These are phyloP conservation scores for Mrakia frigida DNA, from an alignment of 768 basidiomycete species.

Conservation along the genomic window DNA sequence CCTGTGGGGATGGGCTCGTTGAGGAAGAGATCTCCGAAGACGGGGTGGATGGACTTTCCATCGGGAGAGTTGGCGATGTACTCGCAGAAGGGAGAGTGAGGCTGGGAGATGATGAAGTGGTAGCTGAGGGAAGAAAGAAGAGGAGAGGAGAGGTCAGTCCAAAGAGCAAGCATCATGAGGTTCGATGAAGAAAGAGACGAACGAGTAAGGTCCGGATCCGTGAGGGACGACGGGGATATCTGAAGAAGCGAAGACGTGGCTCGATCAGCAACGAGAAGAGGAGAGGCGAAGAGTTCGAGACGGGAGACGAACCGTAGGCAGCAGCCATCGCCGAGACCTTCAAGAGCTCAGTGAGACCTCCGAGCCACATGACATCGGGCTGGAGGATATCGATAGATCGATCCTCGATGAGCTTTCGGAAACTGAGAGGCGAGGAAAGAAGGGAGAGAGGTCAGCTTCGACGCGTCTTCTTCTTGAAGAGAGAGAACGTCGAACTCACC, in stretches of 20 bases:
- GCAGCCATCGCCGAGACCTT: constrained; percentile 40
- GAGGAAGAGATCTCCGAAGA: constrained; percentile 49
- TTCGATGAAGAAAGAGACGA: background rate
- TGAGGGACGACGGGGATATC: constrained; percentile 52
- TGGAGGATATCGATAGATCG: constrained; percentile 46
- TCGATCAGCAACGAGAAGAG: background rate
- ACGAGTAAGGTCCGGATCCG: constrained; percentile 50
- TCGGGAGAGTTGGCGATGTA: constrained; percentile 48
- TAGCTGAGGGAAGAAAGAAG: constrained; percentile 34
- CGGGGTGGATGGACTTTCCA: constrained; percentile 47
- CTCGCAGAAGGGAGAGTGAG: constrained; percentile 40
- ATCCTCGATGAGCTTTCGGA: constrained; percentile 47
- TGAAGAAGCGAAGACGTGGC: background rate
- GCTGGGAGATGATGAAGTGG: constrained; percentile 50
- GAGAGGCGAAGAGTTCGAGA: too few relatives aligned
- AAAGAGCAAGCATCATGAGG: too few relatives aligned
- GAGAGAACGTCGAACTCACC: background rate
- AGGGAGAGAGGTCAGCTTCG: background rate
- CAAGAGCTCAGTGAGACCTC: constrained; percentile 45
- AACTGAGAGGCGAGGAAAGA: constrained; percentile 34
- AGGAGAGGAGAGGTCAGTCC: background rate
- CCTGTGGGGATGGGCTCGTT: constrained; percentile 48
- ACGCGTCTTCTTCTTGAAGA: background rate
- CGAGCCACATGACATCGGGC: constrained; percentile 40
- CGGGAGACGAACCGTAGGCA: constrained; percentile 40